Percentiles rank a stretch among this genome's conserved stretches.
Conservation (phyloP, 768 basidiomycete genomes). For the Mycena floridula region DNA sequence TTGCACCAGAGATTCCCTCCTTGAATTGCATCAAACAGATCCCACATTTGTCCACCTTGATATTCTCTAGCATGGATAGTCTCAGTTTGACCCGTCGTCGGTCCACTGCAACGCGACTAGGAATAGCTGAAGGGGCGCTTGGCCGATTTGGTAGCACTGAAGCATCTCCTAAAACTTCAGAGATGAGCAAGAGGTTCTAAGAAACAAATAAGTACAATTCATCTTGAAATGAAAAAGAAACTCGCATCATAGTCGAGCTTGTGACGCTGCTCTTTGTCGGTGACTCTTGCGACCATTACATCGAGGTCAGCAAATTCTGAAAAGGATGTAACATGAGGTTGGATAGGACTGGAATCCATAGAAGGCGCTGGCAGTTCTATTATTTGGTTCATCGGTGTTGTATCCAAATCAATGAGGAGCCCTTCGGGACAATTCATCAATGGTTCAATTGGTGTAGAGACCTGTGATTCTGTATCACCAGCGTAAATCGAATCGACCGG, state of each 20-base stretch:
- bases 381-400: no score
- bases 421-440: no score
- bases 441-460: no score
- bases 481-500: background rate
- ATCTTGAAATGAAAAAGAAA: conserved; percentile 18
- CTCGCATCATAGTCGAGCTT: conserved; percentile 65
- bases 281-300: conserved; percentile 51
- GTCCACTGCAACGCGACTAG: no score
- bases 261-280: conserved; percentile 32
- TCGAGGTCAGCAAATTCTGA: conserved; percentile 57
- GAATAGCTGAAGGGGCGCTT: conserved; percentile 10
- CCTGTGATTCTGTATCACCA: no score
- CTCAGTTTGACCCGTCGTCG: conserved; percentile 75
- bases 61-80: conserved; percentile 54
- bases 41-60: conserved; percentile 61
- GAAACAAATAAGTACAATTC: no score
- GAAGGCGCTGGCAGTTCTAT: no score
- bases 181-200: conserved; percentile 54
- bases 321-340: no score
- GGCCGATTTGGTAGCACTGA: conserved; percentile 10
- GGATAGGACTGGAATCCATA: no score
- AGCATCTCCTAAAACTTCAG: conserved; percentile 57
- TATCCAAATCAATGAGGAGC: no score
- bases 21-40: conserved; percentile 71
- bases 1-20: conserved; percentile 45